Conservation (phyloP, 768 basidiomycete genomes). For the Pleurotus cornucopiae region DNA sequence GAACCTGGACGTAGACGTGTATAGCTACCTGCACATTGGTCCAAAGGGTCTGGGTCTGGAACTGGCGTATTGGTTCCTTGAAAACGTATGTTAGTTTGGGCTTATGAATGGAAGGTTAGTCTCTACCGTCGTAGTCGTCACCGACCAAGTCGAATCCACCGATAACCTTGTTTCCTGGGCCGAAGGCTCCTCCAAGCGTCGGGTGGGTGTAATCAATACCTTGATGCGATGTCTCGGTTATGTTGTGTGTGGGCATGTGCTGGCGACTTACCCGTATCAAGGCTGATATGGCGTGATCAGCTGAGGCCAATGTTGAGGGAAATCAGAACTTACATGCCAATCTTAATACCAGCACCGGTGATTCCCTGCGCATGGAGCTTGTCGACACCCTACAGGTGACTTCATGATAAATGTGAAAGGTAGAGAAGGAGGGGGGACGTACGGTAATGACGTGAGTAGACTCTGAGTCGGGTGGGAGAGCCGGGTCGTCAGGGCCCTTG, state of each 20-base stretch:
- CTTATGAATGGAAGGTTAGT: neutral
- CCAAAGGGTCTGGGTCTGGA: conserved; percentile 48
- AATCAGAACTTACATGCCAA: conserved; percentile 48
- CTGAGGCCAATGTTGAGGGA: neutral
- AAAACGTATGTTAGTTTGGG: neutral
- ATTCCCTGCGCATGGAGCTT: conserved; percentile 60
- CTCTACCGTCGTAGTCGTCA: conserved; percentile 42
- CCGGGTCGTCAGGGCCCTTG: conserved; percentile 34
- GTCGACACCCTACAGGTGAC: conserved; percentile 47
- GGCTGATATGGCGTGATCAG: conserved; percentile 21
- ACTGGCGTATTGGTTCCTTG: conserved; percentile 42
- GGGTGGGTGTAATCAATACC: conserved; percentile 57
- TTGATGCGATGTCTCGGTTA: conserved; percentile 5
- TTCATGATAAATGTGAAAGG: neutral
- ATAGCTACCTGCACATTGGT: conserved; percentile 38
- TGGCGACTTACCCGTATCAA: conserved; percentile 40
- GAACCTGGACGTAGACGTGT: conserved; percentile 8
- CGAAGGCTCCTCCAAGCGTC: conserved; percentile 48
- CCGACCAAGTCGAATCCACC: conserved; percentile 60
- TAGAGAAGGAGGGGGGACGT: conserved; percentile 11
- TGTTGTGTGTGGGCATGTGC: too few relatives aligned
- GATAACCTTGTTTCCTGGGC: conserved; percentile 47
- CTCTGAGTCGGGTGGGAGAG: conserved; percentile 39
- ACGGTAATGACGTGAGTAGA: conserved; percentile 55
- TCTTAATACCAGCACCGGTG: conserved; percentile 60